Base-by-base conservation (phyloP, 345 rosid genomes). In the Citrus australasica region DNA sequence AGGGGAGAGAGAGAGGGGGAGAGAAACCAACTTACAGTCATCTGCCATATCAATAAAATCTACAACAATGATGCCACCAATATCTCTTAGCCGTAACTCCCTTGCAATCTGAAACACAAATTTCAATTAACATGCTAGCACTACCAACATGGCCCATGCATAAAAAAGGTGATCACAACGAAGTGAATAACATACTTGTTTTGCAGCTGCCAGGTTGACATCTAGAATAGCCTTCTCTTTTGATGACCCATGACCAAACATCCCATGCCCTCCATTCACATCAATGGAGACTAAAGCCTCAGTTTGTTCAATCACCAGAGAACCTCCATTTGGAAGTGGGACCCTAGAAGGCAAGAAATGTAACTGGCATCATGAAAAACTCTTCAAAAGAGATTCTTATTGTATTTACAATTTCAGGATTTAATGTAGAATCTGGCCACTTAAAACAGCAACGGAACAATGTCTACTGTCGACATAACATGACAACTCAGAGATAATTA, bases 231-330 rank as follows among this genome's bases (percentile, higher is more conserved):
- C 99, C 82, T 87, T 91, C 89, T 92, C 96, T 83, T 92, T 95
- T 76, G 99, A 95, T 79, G 90, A 88, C 68, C 91, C 93, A 81
- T 89, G 93, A 81, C 97, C 93, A 83, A 93, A 83, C 98, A 95
- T 92, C 72, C 92, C 94, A 84, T 93, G 99, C 74, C 99, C 99
- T 9, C 99, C 98, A 82, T 95, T 95, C 76, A 95, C 99, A 85
- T 95, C 99, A 86, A 95, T 89, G 51, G 99, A 92, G 81, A 95
- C 99, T 75, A 95, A 88, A 55, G 99, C 99, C 89, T 95, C 99
- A 0, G 99, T 95, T 86, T 93, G 98, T 87, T 95, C 99, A 84
- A 95, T 95, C 83, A 95, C 96, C 84, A 95, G 79, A 80, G 98
- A 93, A 78, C 98, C 99, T 80, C 99, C 99, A 78, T 85, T 91